Percentiles rank a stretch among this genome's conserved stretches.
phyloP scores from a whole-genome alignment of 2,329 filamentous ascomycete genomes.

The Microcyclosporella mali region DNA sequence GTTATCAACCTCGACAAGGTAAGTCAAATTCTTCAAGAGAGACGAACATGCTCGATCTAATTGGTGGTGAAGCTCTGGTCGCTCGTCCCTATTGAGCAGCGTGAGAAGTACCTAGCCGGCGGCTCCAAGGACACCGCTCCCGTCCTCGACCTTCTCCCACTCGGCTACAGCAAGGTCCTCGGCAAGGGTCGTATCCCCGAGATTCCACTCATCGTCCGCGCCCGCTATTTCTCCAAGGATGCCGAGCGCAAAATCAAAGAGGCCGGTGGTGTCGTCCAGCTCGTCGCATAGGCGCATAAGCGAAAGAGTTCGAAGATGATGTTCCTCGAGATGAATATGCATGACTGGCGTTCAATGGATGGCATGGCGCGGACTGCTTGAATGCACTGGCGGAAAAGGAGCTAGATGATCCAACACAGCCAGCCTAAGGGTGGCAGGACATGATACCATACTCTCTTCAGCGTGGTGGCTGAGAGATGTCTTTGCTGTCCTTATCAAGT shows the following conservation, averaged over 20 bases:
- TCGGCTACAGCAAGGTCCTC: slow-evolving; percentile 98
- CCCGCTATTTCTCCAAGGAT: slow-evolving; percentile 89
- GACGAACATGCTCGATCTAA: background rate
- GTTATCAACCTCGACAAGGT: slow-evolving; percentile 99
- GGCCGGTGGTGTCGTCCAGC: slow-evolving; percentile 90
- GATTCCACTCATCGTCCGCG: slow-evolving; percentile 88
- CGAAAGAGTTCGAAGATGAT: background rate
- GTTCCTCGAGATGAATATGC: slow-evolving; percentile 6
- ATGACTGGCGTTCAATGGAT: slow-evolving; percentile 13
- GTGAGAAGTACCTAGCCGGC: slow-evolving; percentile 81
- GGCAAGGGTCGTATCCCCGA: slow-evolving; percentile 95
- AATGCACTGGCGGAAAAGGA: slow-evolving; percentile 9
- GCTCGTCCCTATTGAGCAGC: slow-evolving; percentile 85
- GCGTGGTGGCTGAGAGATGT: slow-evolving; percentile 51
- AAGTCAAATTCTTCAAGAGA: slow-evolving; percentile 16
- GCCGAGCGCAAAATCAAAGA: slow-evolving; percentile 99
- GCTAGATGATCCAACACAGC: slow-evolving; percentile 10
- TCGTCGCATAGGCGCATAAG: slow-evolving; percentile 67
- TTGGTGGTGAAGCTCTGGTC: slow-evolving; percentile 68
- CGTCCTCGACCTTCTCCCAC: slow-evolving; percentile 93
- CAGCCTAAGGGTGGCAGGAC: slow-evolving; percentile 11
- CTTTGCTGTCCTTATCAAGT: slow-evolving; percentile 32
- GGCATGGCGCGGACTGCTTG: slow-evolving; percentile 8
- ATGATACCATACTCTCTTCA: slow-evolving; percentile 32
- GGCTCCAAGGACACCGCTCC: slow-evolving; percentile 91